Base-by-base conservation (phyloP, 371 early-diverging fungal genomes). In the Choanephora cucurbitarum region DNA sequence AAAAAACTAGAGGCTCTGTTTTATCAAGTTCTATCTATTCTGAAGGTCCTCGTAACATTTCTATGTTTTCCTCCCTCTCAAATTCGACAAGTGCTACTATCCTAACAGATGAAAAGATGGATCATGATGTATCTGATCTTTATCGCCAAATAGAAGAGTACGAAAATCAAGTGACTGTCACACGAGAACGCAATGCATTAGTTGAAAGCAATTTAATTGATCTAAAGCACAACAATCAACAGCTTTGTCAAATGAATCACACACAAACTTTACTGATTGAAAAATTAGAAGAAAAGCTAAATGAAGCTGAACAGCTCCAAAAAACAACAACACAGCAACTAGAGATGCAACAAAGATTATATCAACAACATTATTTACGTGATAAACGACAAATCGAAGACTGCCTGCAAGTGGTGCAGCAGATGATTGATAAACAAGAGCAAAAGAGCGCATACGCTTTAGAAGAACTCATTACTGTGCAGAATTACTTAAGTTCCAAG, bases 131-230 rank as follows among this genome's bases (percentile, higher is more conserved):
- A n/a, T 41, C 55, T 6, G 64, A 64, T 32, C 34, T 65, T 5
- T 14, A 52, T 19, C 40, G 55, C n/a, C 60, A 60, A 17, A 52
- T 60, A 34, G 61, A 60, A 37, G 58, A 65, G 9, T 45, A 56
- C 17, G 52, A 64, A n/a, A 60, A 57, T 19, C 66, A 60, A 40
- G 45, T 65, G 18, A 44, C 60, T 5, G 54, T 48, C 3, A 57
- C 61, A 15, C 34, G 50, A 21, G 53, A 55, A 22, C 53, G 61
- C 4, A 57, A 54, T 24, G 21, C 13, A 15, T 57, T 52, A 8
- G 56, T 59, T n/a, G 65, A 64, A 32, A 44, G 22, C 18, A 48
- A 55, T 37, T 47, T 64, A 11, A 21, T 22, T 2, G 32, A 47
- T 5, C 45, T 54, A 18, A 44, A 33, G 8, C 5, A 42, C 11